Evolutionary conservation across 345 rosid species (phyloP).

Genomic region (Syzygium aromaticum): DNA sequence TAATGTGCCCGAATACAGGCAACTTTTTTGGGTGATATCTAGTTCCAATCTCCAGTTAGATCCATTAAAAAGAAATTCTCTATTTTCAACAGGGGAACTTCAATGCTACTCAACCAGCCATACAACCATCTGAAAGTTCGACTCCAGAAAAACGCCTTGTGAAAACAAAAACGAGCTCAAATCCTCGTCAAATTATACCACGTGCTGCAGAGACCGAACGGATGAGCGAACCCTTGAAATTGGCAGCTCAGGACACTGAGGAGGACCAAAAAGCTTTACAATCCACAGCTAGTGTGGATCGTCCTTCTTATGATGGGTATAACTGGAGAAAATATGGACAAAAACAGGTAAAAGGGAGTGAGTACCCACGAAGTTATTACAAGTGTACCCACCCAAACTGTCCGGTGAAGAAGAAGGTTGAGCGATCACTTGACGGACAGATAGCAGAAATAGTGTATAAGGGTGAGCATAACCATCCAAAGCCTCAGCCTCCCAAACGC

Average conservation of each 20-base stretch:
- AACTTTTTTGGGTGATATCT: background rate
- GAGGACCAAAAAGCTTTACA: constrained; percentile 30
- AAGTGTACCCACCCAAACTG: constrained; percentile 91
- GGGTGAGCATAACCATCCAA: constrained; percentile 87
- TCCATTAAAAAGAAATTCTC: background rate
- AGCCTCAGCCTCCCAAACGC: constrained; percentile 73
- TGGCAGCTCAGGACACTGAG: constrained; percentile 17
- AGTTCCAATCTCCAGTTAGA: background rate
- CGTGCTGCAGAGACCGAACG: constrained; percentile 19
- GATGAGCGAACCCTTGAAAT: constrained; percentile 17
- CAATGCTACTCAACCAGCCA: constrained; percentile 18
- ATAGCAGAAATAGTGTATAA: constrained; percentile 94
- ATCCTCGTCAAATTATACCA: constrained; percentile 16
- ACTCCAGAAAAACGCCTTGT: constrained; percentile 24
- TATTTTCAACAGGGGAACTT: constrained; percentile 38
- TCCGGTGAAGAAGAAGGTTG: constrained; percentile 94
- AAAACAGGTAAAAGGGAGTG: constrained; percentile 98
- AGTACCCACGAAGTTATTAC: constrained; percentile 90
- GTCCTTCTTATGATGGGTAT: constrained; percentile 85
- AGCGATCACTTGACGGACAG: constrained; percentile 77
- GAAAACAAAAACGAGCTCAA: constrained; percentile 23
- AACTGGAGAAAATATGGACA: constrained; percentile 99
- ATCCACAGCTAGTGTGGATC: constrained; percentile 20
- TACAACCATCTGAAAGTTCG: constrained; percentile 16
- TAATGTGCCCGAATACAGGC: background rate